Conservation (phyloP, 2,329 filamentous ascomycete genomes). For the Aspergillus jensenii region DNA sequence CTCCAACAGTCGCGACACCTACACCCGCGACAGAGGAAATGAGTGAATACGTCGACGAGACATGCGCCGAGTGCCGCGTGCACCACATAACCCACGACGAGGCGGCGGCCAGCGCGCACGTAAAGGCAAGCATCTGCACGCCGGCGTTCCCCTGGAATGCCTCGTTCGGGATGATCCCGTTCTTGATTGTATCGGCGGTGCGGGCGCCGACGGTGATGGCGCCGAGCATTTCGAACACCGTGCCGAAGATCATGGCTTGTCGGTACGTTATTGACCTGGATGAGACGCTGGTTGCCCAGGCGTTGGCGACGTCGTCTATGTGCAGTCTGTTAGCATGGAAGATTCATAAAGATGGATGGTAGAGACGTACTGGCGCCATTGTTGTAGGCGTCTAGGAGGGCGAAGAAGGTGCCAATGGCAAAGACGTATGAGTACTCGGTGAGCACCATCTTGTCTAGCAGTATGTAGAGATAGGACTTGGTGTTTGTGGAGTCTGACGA, state of each 20-base stretch:
- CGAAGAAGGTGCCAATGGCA: constrained; percentile 73
- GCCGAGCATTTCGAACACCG: constrained; percentile 67
- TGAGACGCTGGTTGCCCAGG: constrained; percentile 78
- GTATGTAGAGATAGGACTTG: too few species aligned
- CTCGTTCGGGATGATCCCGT: constrained; percentile 65
- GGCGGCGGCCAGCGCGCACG: constrained; percentile 32
- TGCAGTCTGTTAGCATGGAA: background rate
- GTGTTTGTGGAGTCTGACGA: background rate
- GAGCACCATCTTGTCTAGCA: constrained; percentile 53
- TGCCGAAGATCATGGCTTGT: constrained; percentile 50
- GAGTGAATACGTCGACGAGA: constrained; percentile 71
- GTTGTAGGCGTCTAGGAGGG: constrained; percentile 74
- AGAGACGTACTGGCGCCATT: constrained; percentile 69
- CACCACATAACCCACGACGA: constrained; percentile 76
- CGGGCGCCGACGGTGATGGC: constrained; percentile 67
- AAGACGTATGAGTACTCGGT: constrained; percentile 70
- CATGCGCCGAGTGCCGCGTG: constrained; percentile 69
- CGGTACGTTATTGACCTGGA: constrained; percentile 60
- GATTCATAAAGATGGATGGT: background rate
- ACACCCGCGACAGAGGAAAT: constrained; percentile 69
- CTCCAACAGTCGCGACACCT: constrained; percentile 66
- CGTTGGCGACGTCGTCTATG: constrained; percentile 74
- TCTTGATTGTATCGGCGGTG: constrained; percentile 77
- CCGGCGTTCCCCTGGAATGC: constrained; percentile 62
- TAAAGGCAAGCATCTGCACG: constrained; percentile 64